phyloP scores from a whole-genome alignment of 2,329 filamentous ascomycete species.

The Ophiostoma sp. region DNA sequence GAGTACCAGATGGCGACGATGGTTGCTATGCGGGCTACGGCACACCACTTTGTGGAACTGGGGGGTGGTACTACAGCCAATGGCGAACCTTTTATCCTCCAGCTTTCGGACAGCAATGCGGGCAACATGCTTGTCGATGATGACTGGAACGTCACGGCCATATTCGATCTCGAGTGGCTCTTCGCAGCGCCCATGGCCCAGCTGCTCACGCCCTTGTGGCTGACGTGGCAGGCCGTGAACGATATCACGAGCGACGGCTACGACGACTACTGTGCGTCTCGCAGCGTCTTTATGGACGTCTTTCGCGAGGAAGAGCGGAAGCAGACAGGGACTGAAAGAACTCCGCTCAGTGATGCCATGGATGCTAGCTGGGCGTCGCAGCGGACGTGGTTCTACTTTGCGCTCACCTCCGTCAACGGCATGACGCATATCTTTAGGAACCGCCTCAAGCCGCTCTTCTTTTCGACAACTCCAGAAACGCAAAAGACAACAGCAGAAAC shows the following conservation, averaged over 20 bases:
- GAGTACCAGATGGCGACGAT: conserved; percentile 29
- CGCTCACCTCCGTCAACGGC: neutral
- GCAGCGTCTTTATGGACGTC: neutral
- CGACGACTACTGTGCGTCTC: conserved; percentile 15
- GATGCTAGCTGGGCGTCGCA: conserved; percentile 8
- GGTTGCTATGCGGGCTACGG: conserved; percentile 1
- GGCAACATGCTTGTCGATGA: conserved; percentile 34
- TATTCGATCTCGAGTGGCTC: conserved; percentile 34
- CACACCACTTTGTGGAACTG: conserved; percentile 5
- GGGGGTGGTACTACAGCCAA: neutral
- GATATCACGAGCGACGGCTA: conserved; percentile 15
- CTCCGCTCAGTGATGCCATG: conserved; percentile 12
- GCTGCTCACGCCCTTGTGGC: conserved; percentile 30
- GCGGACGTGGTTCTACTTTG: neutral
- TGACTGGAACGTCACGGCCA: conserved; percentile 32
- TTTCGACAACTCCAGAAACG: no score
- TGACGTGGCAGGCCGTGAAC: conserved; percentile 27
- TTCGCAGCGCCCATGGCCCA: conserved; percentile 30
- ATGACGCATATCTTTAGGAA: no score
- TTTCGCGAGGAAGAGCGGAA: neutral
- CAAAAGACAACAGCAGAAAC: no score
- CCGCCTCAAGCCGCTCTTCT: no score
- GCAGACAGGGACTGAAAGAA: neutral
- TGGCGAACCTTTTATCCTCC: conserved; percentile 26
- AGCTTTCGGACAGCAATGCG: conserved; percentile 31